Evolutionary conservation across 306 rosid genomes (phyloP).

Genomic region (Cercis canadensis): DNA sequence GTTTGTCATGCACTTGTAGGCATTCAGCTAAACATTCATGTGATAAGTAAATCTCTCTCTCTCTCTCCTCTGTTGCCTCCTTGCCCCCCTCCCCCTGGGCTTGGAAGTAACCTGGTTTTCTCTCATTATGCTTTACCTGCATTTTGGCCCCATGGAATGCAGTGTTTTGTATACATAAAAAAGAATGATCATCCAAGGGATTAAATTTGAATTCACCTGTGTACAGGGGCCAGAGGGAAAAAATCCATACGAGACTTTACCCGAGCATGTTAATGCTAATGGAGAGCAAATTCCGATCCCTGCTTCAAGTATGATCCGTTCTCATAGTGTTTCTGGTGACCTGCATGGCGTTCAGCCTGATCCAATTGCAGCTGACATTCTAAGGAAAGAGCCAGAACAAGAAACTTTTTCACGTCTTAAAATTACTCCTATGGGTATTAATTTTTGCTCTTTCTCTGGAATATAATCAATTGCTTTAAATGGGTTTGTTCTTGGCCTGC

Average conservation of each 20-base stretch:
- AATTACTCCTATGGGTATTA: conserved; percentile 77
- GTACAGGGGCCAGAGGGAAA: conserved; percentile 69
- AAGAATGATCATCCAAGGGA: conserved; percentile 5
- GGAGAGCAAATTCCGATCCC: conserved; percentile 74
- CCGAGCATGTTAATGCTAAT: conserved; percentile 64
- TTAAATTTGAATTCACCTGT: conserved; percentile 32
- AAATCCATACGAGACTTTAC: conserved; percentile 62
- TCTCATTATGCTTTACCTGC: neutral
- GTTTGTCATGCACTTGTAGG: conserved; percentile 38
- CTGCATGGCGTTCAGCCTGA: conserved; percentile 97
- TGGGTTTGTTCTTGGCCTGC: conserved; percentile 19
- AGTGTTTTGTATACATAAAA: conserved; percentile 5
- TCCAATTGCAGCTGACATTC: conserved; percentile 97
- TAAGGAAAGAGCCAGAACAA: conserved; percentile 98
- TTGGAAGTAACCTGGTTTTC: conserved; percentile 20
- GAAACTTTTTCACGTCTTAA: conserved; percentile 83
- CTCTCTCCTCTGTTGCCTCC: conserved; percentile 3
- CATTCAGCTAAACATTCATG: conserved; percentile 23
- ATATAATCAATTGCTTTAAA: conserved; percentile 23
- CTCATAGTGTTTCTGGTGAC: conserved; percentile 95
- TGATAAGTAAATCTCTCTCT: neutral
- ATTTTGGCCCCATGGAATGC: conserved; percentile 4
- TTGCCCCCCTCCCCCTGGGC: neutral
- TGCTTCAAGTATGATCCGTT: conserved; percentile 86
- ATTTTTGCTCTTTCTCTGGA: conserved; percentile 32